Evolutionary conservation across 1,139 yeast species (phyloP).

Genomic region (Protomyces macrosporus): DNA sequence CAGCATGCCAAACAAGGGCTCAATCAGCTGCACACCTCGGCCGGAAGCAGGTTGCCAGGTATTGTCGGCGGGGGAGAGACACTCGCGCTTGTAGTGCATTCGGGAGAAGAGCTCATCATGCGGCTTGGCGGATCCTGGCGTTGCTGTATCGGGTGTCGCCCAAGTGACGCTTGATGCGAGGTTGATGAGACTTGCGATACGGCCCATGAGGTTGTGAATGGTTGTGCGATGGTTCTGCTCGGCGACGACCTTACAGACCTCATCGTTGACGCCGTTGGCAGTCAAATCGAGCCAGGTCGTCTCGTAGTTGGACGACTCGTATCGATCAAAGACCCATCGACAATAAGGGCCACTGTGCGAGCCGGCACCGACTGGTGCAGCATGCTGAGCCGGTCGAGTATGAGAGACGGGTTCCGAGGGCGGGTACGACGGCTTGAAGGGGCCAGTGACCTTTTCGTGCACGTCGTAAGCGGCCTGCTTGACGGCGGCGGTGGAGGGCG

Average conservation of each 20-base stretch:
- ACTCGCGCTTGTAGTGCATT: constrained; percentile 11
- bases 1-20: constrained; percentile 24
- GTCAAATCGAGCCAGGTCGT: constrained; percentile 5
- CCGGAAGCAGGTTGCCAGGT: constrained; percentile 4
- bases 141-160: background rate
- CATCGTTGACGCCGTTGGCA: background rate
- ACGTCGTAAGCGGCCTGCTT: background rate
- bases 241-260: constrained; percentile 3
- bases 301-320: constrained; percentile 13
- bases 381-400: no score
- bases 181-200: background rate
- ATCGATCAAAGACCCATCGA: constrained; percentile 15
- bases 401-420: no score
- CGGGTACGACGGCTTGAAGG: background rate
- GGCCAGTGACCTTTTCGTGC: background rate
- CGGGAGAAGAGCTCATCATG: constrained; percentile 14
- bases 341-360: background rate
- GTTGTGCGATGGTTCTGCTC: background rate
- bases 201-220: background rate
- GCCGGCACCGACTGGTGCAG: no score
- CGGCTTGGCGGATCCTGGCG: background rate
- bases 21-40: constrained; percentile 16
- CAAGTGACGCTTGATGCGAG: background rate
- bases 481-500: background rate
- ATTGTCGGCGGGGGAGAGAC: background rate